Percentiles rank a stretch among this genome's conserved stretches.
Conservation (phyloP, 371 early-diverging fungal species). For the Apophysomyces elegans region DNA sequence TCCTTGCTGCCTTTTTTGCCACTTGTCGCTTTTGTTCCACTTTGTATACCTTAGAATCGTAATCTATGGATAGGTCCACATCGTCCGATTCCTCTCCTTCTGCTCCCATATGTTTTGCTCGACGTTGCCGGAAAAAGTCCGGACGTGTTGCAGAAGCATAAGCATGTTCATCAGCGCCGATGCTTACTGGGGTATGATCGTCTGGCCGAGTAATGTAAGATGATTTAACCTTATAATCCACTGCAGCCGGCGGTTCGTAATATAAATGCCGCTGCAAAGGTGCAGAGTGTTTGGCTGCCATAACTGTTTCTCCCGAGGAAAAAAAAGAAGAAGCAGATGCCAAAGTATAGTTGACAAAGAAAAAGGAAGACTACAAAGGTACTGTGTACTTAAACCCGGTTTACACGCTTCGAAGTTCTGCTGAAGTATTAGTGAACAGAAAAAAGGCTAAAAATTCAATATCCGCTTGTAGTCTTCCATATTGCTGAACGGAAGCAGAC, state of each 20-base stretch:
- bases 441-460: no score
- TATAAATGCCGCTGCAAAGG: slow-evolving; percentile 1
- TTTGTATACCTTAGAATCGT: slow-evolving; percentile 34
- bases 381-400: no score
- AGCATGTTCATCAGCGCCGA: slow-evolving; percentile 14
- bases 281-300: neutral
- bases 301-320: neutral
- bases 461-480: no score
- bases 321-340: neutral
- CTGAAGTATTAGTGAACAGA: no score
- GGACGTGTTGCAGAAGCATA: slow-evolving; percentile 22
- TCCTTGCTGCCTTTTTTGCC: slow-evolving; percentile 21
- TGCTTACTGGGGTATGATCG: slow-evolving; percentile 28
- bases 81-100: slow-evolving; percentile 30
- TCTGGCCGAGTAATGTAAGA: slow-evolving; percentile 4
- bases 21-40: slow-evolving; percentile 22
- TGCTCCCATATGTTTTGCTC: slow-evolving; percentile 17
- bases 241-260: slow-evolving; percentile 5
- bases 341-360: neutral
- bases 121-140: slow-evolving; percentile 27
- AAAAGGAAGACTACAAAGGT: no score
- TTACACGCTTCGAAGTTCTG: no score
- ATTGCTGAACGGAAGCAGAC: no score
- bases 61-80: slow-evolving; percentile 26
- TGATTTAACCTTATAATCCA: neutral